phyloP scores from a whole-genome alignment of 2,329 filamentous ascomycete genomes.

The Ophiostoma triangulosporum region DNA sequence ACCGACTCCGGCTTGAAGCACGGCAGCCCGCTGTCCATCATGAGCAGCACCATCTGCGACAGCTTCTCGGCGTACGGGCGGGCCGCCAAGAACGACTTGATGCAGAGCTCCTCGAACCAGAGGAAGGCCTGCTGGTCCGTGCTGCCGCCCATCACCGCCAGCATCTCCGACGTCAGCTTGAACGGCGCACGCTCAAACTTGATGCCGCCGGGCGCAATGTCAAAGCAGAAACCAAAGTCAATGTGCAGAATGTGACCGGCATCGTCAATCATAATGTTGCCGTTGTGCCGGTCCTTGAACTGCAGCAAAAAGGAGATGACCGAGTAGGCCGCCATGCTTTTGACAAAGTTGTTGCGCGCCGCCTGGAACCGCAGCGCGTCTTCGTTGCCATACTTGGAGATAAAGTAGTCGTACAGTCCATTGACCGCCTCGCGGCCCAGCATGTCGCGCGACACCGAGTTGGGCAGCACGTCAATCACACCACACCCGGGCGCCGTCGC shows the following conservation, averaged over 20 bases:
- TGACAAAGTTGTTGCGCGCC: conserved; percentile 93
- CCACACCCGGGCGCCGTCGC: conserved; percentile 94
- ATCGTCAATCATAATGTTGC: conserved; percentile 99
- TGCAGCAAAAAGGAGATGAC: conserved; percentile 93
- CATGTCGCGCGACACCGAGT: conserved; percentile 98
- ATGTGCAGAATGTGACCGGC: conserved; percentile 96
- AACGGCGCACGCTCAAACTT: conserved; percentile 97
- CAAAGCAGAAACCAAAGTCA: conserved; percentile 98
- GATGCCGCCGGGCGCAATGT: conserved; percentile 92
- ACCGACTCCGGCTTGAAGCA: conserved; percentile 98
- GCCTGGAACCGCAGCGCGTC: conserved; percentile 91
- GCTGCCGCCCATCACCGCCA: conserved; percentile 93
- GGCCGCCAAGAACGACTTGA: conserved; percentile 87
- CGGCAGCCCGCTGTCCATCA: conserved; percentile 90
- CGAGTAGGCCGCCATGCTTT: conserved; percentile 97
- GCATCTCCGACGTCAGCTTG: conserved; percentile 95
- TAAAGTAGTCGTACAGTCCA: conserved; percentile 94
- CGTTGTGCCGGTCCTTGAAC: conserved; percentile 98
- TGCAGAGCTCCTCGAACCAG: conserved; percentile 91
- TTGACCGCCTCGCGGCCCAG: conserved; percentile 95
- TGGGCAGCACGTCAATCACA: conserved; percentile 94
- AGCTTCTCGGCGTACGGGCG: conserved; percentile 81
- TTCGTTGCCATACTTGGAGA: conserved; percentile 93
- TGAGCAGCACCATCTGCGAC: conserved; percentile 76
- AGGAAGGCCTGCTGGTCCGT: conserved; percentile 77